Conservation (phyloP, 345 rosid species). For the Euphorbia peplus region DNA sequence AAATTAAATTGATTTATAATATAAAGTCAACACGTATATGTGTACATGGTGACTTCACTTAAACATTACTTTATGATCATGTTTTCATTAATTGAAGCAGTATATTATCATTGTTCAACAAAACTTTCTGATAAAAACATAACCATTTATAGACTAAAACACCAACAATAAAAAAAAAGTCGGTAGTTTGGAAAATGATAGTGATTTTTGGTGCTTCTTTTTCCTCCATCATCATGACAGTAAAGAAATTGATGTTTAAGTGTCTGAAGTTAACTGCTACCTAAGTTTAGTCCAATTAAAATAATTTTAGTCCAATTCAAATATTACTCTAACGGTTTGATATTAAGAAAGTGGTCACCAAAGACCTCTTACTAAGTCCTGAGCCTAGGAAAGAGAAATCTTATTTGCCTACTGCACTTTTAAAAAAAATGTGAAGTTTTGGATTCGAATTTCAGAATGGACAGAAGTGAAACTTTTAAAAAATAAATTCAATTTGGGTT, state of each 20-base stretch:
- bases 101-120: not conserved
- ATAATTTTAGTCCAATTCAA: too few relatives aligned
- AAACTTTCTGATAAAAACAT: not conserved
- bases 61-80: not conserved
- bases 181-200: not conserved
- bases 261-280: not conserved
- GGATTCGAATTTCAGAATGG: too few relatives aligned
- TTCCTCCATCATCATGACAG: not conserved
- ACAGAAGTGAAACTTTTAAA: too few relatives aligned
- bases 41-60: not conserved
- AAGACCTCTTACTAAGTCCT: too few relatives aligned
- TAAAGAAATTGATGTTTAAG: not conserved
- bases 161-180: not conserved
- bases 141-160: not conserved
- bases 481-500: too few relatives aligned
- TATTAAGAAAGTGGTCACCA: too few relatives aligned
- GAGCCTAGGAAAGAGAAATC: too few relatives aligned
- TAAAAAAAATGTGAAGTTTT: too few relatives aligned
- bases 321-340: too few relatives aligned
- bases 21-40: constrained; percentile 4
- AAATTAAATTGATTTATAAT: not conserved
- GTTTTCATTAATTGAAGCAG: not conserved
- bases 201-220: not conserved
- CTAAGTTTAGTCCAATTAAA: not conserved
- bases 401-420: too few relatives aligned